phyloP scores from a whole-genome alignment of 345 rosid genomes.

The Luvunga scandens region DNA sequence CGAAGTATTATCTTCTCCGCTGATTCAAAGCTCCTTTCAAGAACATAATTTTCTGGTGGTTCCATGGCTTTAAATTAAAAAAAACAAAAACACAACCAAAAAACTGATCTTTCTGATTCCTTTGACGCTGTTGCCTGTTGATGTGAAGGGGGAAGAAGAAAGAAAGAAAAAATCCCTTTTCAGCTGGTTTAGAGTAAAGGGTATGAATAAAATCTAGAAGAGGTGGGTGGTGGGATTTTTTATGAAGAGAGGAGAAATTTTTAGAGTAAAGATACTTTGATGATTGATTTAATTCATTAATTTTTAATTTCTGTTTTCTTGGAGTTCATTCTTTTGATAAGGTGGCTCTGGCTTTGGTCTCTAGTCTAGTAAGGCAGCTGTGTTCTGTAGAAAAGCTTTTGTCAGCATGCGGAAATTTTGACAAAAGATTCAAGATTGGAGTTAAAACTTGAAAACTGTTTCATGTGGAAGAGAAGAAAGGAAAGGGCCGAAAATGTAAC shows the following conservation, averaged over 20 bases:
- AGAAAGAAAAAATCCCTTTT: neutral
- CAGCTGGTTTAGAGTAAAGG: neutral
- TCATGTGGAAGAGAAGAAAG: neutral
- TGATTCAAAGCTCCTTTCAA: conserved; percentile 35
- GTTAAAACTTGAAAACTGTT: neutral
- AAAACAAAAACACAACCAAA: conserved; percentile 3
- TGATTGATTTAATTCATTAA: neutral
- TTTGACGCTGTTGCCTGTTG: neutral
- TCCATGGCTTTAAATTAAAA: conserved; percentile 40
- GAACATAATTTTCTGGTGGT: conserved; percentile 37
- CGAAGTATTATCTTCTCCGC: conserved; percentile 78
- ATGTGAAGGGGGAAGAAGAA: neutral
- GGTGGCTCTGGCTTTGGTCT: neutral
- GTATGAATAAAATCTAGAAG: neutral
- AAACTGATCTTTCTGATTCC: conserved; percentile 7
- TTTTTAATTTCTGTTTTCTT: neutral
- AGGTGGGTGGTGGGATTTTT: conserved; percentile 1
- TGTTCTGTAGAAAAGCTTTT: neutral
- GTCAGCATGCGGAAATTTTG: neutral
- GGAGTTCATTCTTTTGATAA: neutral
- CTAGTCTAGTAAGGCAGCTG: conserved; percentile 14
- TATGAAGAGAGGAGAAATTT: neutral
- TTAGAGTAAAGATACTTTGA: neutral
- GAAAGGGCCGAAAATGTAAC: neutral
- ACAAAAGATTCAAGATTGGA: neutral